Conservation (phyloP, 1,139 yeast genomes). For the Saccharomycopsis phalli region DNA sequence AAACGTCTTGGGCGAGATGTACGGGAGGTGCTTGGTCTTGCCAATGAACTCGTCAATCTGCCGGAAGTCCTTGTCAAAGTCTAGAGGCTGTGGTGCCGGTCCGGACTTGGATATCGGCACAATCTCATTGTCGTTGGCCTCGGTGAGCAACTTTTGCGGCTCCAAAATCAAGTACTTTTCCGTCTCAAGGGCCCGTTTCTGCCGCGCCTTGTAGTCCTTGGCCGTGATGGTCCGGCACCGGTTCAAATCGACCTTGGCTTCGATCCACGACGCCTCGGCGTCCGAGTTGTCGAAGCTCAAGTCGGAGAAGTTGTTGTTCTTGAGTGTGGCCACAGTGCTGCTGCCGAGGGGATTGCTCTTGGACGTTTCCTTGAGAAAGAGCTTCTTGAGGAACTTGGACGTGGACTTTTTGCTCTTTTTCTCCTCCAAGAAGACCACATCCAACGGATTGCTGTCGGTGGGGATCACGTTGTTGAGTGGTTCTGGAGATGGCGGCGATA, state of each 20-base stretch:
- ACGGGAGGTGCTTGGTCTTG: constrained; percentile 23
- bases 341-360: constrained; percentile 11
- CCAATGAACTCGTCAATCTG: constrained; percentile 22
- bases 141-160: constrained; percentile 58
- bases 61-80: constrained; percentile 15
- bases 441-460: constrained; percentile 12
- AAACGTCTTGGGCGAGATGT: constrained; percentile 38
- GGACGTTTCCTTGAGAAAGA: constrained; percentile 33
- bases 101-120: constrained; percentile 17
- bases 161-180: constrained; percentile 58
- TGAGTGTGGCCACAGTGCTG: constrained; percentile 10
- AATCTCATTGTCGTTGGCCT: constrained; percentile 28
- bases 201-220: constrained; percentile 61
- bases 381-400: constrained; percentile 47
- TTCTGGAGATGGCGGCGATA: neutral
- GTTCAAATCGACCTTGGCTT: constrained; percentile 51
- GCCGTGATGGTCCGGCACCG: constrained; percentile 69
- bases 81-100: neutral
- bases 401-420: constrained; percentile 34
- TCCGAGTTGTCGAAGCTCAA: constrained; percentile 23
- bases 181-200: constrained; percentile 57
- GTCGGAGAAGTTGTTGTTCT: constrained; percentile 15
- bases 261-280: constrained; percentile 33
- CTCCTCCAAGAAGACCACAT: constrained; percentile 23
- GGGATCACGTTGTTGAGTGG: constrained; percentile 8